Percentiles rank a stretch among this genome's conserved stretches.
phyloP scores from a whole-genome alignment of 2,329 filamentous ascomycete genomes.

The Diplodia sapinea region DNA sequence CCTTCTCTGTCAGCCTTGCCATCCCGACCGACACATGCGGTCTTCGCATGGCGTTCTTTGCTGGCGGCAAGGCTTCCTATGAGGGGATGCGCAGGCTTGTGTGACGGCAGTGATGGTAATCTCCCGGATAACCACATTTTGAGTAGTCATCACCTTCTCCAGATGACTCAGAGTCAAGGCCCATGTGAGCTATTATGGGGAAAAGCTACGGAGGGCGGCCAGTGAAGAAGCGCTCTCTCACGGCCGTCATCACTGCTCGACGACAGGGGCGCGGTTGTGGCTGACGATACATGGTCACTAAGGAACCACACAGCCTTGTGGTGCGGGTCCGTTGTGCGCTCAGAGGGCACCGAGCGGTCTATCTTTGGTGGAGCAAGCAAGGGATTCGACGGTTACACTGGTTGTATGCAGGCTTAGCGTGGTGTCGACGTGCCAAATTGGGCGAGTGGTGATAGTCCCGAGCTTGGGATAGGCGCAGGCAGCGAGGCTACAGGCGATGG shows the following conservation, averaged over 20 bases:
- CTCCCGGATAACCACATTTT: background rate
- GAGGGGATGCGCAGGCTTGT: background rate
- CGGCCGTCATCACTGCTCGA: background rate
- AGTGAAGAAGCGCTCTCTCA: background rate
- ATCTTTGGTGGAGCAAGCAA: constrained; percentile 1
- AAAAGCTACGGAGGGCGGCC: background rate
- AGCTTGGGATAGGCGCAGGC: background rate
- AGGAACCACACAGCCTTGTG: background rate
- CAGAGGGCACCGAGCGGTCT: background rate
- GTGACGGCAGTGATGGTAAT: background rate
- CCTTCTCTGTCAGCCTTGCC: background rate
- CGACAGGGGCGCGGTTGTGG: background rate
- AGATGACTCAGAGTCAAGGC: background rate
- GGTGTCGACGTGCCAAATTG: background rate
- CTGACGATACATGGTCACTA: background rate
- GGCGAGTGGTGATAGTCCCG: background rate
- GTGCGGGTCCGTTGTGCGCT: background rate
- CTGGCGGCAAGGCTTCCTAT: background rate
- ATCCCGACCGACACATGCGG: background rate
- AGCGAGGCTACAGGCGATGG: constrained; percentile 6
- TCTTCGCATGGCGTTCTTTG: background rate
- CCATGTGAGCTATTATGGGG: background rate
- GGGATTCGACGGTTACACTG: constrained; percentile 4
- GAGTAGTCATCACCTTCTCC: background rate
- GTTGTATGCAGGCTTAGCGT: constrained; percentile 1